Base-by-base conservation (phyloP, 495 filamentous ascomycete species). In the Tuber aestivum region DNA sequence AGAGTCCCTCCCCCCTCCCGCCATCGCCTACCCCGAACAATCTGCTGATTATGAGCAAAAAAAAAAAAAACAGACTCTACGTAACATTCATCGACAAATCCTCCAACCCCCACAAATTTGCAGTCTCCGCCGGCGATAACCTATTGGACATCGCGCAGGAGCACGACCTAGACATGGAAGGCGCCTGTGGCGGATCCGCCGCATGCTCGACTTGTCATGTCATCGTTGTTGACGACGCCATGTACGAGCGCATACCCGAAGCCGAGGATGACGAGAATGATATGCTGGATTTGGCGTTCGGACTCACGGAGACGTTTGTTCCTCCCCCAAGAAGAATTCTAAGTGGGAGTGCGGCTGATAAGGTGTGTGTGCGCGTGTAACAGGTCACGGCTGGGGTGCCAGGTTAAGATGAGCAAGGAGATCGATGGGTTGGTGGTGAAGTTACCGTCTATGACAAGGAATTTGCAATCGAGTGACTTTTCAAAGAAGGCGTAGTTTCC, bases 141-240 rank as follows among this genome's bases (percentile, higher is more conserved):
- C 84, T 99, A 71, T 86, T 99, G 45, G 94, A 97, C 79, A 95
- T 99, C 79, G 95, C 95, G 27, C 95, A 97, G 84, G 92, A 91
- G 45, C 89, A 98, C 84, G 95, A 98, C 81, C 84, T 99, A 18
- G 95, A 99, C 84, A 97, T 99, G 95, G 95, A 99, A 87, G 90
- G 94, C 70, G 95, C 95, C 14, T 99, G 95, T 81, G 95, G 95
- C 45, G 95, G 95, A 27, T 96, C 93, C 9, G 97, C 95, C 80
- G 95, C 96, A 77, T 99, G 95, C 84, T 97, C 93, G 76, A 99
- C 95, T 1, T 99, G 95, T 86, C 95, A 99, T 86, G 91, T 98
- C 70, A 97, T 99, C 72, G 93, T 99, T 65, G 87, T 91, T 75
- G 90, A 92, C 81, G 89, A 92, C 6, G 91, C 90, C 23, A 89